Evolutionary conservation across 495 filamentous ascomycete species (phyloP), one percentile per base, ranked within the genome.

Genomic region (Aspergillus leporis): DNA sequence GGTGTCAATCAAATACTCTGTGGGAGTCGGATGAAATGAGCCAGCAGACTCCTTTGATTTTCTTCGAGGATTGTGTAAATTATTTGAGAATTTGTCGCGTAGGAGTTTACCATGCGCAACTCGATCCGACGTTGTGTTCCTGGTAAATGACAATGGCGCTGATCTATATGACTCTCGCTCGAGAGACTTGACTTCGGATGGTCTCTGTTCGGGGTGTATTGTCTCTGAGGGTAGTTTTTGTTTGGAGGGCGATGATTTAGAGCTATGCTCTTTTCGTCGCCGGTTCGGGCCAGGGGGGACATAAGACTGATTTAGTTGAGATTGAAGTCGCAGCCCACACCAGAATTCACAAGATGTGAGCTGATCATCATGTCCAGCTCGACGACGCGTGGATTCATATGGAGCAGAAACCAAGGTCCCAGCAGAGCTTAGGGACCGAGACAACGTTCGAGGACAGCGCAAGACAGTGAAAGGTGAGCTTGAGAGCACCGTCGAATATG

Each of bases 1-100:
- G 40, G 66, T 67, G 62, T 70, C 65, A 16, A 72, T 60, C 14
- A 78, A 68, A 18, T 70, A 72, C 55, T 71, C 68, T 19, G 73
- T 70, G 16, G 74, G 74, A 4, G 74, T 72, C n/a, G 65, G 66
- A 18, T 23, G n/a, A 25, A 51, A 45, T 0, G 50, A 18, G 19
- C 12, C 14, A 18, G 40, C 16, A 21, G 12, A 10, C 13, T 21
- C 14, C 18, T 54, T 58, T 22, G 38, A 54, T 19, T 16, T 50
- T 46, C 54, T 52, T 19, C 53, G 53, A 18, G 60, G 40, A 32
- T 57, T 48, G 14, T 18, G 58, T 21, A 18, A 49, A 46, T 51
- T 51, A 54, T 38, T 59, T 48, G 4, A 13, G 19, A n/a, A 21
- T 40, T 18, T 51, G 12, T 34, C 31, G 4, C 23, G 51, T 31